A percentile compares a stretch with the other conserved stretches of the same genome.
Conservation (phyloP, 495 filamentous ascomycete genomes). For the Lasiosphaeria hispida region DNA sequence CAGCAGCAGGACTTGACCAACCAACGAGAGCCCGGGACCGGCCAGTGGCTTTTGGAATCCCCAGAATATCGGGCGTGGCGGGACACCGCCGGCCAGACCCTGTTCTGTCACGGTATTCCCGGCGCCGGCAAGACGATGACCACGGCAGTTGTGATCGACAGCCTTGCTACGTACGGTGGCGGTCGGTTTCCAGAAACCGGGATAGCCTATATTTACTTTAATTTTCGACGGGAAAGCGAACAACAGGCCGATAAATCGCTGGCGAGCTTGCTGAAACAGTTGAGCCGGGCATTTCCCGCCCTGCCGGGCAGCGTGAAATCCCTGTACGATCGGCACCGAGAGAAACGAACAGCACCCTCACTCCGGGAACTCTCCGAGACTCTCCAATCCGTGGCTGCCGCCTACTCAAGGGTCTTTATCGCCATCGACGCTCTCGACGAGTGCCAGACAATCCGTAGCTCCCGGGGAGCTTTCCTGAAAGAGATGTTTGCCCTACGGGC, state of each 20-base stretch:
- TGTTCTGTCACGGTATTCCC: constrained; percentile 42
- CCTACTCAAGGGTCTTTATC: constrained; percentile 35
- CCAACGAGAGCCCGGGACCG: constrained; percentile 30
- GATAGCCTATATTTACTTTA: constrained; percentile 47
- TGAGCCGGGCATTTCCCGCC: constrained; percentile 15
- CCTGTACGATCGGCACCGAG: constrained; percentile 26
- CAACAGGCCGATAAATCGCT: constrained; percentile 30
- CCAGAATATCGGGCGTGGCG: constrained; percentile 33
- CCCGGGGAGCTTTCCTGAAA: neutral
- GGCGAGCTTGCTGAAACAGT: constrained; percentile 37
- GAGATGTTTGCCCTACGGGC: neutral
- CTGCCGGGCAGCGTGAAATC: constrained; percentile 21
- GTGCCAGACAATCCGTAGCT: neutral
- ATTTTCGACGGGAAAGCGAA: constrained; percentile 30
- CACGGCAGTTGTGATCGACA: constrained; percentile 34
- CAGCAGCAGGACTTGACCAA: constrained; percentile 16
- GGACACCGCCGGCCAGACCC: constrained; percentile 13
- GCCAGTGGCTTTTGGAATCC: constrained; percentile 40
- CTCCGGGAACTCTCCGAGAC: constrained; percentile 21
- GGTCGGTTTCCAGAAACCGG: constrained; percentile 26
- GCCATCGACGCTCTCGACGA: constrained; percentile 40
- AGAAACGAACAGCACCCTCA: constrained; percentile 22
- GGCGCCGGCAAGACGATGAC: constrained; percentile 37
- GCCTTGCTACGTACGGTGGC: constrained; percentile 22
- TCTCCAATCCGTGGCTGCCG: constrained; percentile 23